Percentiles rank a stretch among this genome's conserved stretches.
Evolutionary conservation across 163 green algal genomes (phyloP).

Genomic region (Scenedesmus sp.): DNA sequence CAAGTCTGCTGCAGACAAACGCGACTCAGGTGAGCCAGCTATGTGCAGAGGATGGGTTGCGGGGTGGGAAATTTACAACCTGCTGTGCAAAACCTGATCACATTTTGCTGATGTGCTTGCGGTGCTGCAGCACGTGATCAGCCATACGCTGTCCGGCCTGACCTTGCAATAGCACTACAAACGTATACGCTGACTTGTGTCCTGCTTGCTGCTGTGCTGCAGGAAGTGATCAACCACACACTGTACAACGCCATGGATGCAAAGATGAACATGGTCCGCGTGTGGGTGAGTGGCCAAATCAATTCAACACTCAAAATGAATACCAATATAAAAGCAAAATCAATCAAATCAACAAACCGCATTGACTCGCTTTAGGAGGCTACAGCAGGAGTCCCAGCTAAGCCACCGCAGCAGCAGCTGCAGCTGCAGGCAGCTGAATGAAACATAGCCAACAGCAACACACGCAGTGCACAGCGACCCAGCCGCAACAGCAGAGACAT

Average conservation of each 20-base stretch:
- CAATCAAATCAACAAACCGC: too few species aligned
- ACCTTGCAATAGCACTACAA: not conserved
- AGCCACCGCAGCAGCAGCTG: too few species aligned
- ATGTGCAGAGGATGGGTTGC: not conserved
- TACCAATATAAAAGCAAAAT: too few species aligned
- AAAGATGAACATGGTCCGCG: slow-evolving; percentile 57
- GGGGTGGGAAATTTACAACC: not conserved
- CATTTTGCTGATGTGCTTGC: not conserved
- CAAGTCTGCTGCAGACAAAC: slow-evolving; percentile 36
- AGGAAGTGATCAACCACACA: slow-evolving; percentile 22
- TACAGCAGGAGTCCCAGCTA: too few species aligned
- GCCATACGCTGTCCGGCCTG: too few species aligned
- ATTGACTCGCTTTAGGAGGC: too few species aligned
- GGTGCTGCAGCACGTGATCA: not conserved
- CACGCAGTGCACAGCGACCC: not conserved
- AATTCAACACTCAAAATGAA: not conserved
- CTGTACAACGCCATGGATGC: slow-evolving; percentile 44
- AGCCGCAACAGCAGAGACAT: not conserved
- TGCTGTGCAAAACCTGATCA: not conserved
- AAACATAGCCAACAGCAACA: too few species aligned
- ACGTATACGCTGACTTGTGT: not conserved
- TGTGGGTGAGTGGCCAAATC: slow-evolving; percentile 38
- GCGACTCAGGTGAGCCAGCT: not conserved
- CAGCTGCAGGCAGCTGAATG: too few species aligned
- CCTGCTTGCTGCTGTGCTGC: not conserved